These are phyloP conservation scores for Cicer bijugum DNA, from an alignment of 306 rosid genomes.

Conservation along the genomic window DNA sequence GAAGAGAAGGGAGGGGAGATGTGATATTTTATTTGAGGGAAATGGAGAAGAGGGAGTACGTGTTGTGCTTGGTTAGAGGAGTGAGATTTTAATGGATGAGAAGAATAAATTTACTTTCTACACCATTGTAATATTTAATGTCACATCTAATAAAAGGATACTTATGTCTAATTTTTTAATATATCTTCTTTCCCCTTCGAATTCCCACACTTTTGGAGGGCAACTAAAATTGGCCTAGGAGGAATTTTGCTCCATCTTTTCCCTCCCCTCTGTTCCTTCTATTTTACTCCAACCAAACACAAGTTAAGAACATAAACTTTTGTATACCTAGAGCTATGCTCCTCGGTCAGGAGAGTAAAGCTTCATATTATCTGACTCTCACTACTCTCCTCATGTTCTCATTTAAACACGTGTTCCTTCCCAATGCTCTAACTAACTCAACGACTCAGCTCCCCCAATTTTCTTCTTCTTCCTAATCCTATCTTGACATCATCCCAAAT, in stretches of 20 bases:
- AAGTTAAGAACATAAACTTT: not conserved
- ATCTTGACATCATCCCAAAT: conserved; percentile 15
- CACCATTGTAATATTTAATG: not conserved
- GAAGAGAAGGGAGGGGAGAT: not conserved
- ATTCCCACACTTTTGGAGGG: not conserved
- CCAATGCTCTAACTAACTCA: not conserved
- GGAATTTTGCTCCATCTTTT: not conserved
- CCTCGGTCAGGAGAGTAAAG: not conserved
- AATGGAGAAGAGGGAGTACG: too few relatives aligned
- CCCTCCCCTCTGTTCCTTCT: not conserved
- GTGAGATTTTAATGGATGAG: too few relatives aligned
- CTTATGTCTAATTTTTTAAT: not conserved
- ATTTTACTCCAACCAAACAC: not conserved
- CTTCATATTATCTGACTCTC: not conserved
- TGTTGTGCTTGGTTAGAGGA: too few relatives aligned
- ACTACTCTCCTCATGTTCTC: not conserved
- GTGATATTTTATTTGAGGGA: not conserved
- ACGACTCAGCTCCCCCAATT: not conserved
- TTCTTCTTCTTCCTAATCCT: not conserved
- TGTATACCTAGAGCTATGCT: not conserved
- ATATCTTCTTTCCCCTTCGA: not conserved
- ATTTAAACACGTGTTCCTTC: not conserved
- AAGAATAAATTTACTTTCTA: too few relatives aligned
- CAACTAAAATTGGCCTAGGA: not conserved
- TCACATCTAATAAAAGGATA: not conserved